phyloP scores from a whole-genome alignment of 441 rosid genomes.

The Melastoma candidum region DNA sequence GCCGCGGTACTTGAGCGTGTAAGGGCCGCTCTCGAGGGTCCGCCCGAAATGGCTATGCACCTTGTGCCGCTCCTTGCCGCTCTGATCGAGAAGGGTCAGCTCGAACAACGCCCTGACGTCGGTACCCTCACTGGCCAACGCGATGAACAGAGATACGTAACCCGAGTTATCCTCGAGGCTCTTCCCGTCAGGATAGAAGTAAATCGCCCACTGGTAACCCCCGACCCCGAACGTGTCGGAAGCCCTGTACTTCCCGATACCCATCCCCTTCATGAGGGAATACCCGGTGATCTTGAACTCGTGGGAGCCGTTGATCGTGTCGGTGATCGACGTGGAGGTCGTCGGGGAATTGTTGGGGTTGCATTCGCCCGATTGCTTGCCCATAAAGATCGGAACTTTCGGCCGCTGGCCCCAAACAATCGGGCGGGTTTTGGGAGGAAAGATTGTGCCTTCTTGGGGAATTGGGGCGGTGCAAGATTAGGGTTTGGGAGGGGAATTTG shows the following conservation, averaged over 20 bases:
- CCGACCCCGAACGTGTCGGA: conserved; percentile 79
- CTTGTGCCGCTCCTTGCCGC: conserved; percentile 79
- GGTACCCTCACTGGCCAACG: conserved; percentile 87
- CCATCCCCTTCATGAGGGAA: conserved; percentile 77
- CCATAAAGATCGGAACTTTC: too few species aligned
- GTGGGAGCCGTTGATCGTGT: conserved; percentile 83
- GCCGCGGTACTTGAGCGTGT: conserved; percentile 88
- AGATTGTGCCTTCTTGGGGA: too few species aligned
- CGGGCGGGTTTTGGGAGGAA: too few species aligned
- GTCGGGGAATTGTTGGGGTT: conserved; percentile 14
- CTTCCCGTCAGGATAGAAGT: conserved; percentile 97
- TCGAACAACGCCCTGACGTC: conserved; percentile 95
- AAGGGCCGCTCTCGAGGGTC: conserved; percentile 88
- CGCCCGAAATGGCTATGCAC: conserved; percentile 97
- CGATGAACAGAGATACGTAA: conserved; percentile 80
- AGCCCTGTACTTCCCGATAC: conserved; percentile 75
- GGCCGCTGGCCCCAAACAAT: too few species aligned
- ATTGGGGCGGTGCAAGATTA: too few species aligned
- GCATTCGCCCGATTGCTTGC: too few species aligned
- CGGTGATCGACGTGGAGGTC: conserved; percentile 62
- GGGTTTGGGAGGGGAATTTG: too few species aligned
- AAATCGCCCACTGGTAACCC: conserved; percentile 90
- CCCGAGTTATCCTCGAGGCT: conserved; percentile 77
- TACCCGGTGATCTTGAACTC: conserved; percentile 77
- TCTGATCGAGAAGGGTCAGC: conserved; percentile 85